Evolutionary conservation across 176 grass and related monocot genomes (phyloP), one percentile per base, ranked within the genome.

Genomic region (Puccinellia tenuiflora): DNA sequence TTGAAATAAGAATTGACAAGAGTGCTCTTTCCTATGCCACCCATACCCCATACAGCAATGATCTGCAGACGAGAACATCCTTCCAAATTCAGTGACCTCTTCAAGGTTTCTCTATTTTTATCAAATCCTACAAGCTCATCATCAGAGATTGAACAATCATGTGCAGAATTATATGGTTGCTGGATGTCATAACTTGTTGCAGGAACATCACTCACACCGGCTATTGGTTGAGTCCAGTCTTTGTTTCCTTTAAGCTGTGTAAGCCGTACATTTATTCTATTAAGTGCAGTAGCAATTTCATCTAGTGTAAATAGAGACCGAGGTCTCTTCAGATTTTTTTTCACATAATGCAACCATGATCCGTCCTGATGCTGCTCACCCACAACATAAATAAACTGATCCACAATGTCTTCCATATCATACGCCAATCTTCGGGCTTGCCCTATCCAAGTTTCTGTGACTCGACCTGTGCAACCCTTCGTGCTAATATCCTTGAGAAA

Each of bases 11-110:
- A 57, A 11, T 66, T 50, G 4, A 92, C 87, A 55, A 92, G 77
- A 16, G 91, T 82, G 37, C 87, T 90, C 73, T 92, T 90, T 0
- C 87, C 91, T 0, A 87, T 24, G 3, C 91, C 87, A n/a, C n/a
- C n/a, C n/a, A n/a, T n/a, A n/a, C n/a, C n/a, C n/a, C n/a, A n/a
- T n/a, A n/a, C n/a, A n/a, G n/a, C 9, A 59, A 59, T 59, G 3
- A 59, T 26, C 9, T 12, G 55, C 55, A 59, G 2, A 3, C 5
- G 22, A 13, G 55, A 12, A 12, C 24, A 12, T 21, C 77, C 57
- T 26, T 85, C 29, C 9, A 40, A 5, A 14, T 31, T 21, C 13
- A 93, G 26, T 48, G 46, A 88, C 0, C 56, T 6, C 18, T 46
- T 51, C 73, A 93, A 54, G 38, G 1, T 70, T 38, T 79, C 12